Evolutionary conservation across 192 early-diverging fungal species (phyloP).

Genomic region (Coemansia brasiliensis): DNA sequence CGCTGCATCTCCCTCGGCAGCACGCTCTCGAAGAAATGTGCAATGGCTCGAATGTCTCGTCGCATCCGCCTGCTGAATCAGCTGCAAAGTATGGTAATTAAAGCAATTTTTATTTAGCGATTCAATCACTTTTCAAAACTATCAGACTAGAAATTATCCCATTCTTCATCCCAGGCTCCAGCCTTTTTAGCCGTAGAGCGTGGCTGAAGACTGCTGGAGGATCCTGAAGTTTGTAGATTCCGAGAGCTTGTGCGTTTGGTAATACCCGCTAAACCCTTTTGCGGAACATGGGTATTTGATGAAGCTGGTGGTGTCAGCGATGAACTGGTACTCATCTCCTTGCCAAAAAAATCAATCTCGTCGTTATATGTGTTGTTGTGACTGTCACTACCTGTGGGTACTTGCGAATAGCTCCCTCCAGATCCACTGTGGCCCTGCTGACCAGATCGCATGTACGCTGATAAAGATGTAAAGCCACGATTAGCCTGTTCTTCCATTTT

Average conservation of each 20-base stretch:
- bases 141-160: conserved; percentile 37
- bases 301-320: conserved; percentile 28
- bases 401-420: conserved; percentile 22
- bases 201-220: conserved; percentile 10
- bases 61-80: too few species aligned
- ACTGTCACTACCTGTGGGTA: conserved; percentile 7
- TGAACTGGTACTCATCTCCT: conserved; percentile 17
- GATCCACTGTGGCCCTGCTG: conserved; percentile 17
- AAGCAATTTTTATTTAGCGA: too few species aligned
- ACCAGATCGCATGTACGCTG: conserved; percentile 33
- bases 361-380: conserved; percentile 6
- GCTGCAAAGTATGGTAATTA: too few species aligned
- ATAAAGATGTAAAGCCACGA: conserved; percentile 36
- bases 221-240: conserved; percentile 1
- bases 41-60: too few species aligned
- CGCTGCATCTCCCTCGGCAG: too few species aligned
- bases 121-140: too few species aligned
- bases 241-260: conserved; percentile 19
- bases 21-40: too few species aligned
- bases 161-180: conserved; percentile 35
- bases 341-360: conserved; percentile 35
- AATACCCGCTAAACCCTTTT: conserved; percentile 1
- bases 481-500: conserved; percentile 39
- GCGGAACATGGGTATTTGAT: conserved; percentile 2
- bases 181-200: conserved; percentile 20